Conservation (phyloP, 2,329 filamentous ascomycete genomes). For the Claviceps lovelessii region DNA sequence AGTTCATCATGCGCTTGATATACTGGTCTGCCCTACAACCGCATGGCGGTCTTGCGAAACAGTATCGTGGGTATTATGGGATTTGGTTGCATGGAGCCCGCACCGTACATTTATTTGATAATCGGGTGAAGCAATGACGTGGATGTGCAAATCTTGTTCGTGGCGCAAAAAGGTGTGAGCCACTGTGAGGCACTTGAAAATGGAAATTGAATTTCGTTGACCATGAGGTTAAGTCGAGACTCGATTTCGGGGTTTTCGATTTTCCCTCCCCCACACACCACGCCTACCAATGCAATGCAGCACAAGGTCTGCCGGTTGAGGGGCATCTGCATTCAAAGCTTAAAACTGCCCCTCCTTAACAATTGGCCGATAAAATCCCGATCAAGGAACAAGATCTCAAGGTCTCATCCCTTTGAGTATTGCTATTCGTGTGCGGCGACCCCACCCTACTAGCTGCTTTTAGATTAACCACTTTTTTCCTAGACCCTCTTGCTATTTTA, state of each 20-base stretch:
- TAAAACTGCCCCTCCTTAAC: neutral
- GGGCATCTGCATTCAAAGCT: neutral
- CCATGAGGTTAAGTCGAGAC: neutral
- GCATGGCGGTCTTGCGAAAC: neutral
- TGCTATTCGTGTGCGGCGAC: too few species aligned
- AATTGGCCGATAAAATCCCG: neutral
- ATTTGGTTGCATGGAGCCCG: neutral
- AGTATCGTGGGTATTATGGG: neutral
- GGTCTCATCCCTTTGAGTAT: too few species aligned
- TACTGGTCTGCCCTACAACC: neutral
- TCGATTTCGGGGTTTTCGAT: neutral
- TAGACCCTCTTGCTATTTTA: too few species aligned
- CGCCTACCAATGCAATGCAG: neutral
- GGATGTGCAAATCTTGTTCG: neutral
- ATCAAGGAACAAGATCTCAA: too few species aligned
- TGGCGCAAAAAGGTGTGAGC: neutral
- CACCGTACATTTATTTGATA: neutral
- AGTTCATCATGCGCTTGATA: constrained; percentile 42
- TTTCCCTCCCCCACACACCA: neutral
- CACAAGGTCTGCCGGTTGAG: neutral
- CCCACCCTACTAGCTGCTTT: too few species aligned
- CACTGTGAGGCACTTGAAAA: neutral
- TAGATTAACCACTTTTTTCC: too few species aligned
- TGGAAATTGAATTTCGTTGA: neutral
- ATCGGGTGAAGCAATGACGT: neutral